Evolutionary conservation across 371 early-diverging fungal species (phyloP).

Genomic region (Lichtheimia corymbifera): DNA sequence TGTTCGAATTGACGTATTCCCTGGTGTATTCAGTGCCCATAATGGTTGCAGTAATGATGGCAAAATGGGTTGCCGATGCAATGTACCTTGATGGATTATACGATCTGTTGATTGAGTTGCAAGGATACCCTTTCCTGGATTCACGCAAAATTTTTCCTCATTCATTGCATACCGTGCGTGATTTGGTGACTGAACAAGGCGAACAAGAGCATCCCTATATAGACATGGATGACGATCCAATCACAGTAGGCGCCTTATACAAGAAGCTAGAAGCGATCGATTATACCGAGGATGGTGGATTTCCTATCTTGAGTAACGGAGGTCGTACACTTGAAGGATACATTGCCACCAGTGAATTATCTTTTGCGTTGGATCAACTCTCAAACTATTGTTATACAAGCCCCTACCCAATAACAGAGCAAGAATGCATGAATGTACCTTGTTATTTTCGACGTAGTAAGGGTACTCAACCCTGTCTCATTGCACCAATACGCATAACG

Average conservation of each 20-base stretch:
- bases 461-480: neutral
- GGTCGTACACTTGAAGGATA: conserved; percentile 78
- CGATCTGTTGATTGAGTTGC: conserved; percentile 76
- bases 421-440: conserved; percentile 28
- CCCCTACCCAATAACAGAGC: conserved; percentile 33
- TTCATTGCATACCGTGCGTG: conserved; percentile 47
- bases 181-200: conserved; percentile 34
- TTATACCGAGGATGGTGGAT: conserved; percentile 72
- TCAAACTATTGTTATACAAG: conserved; percentile 24
- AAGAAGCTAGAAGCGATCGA: conserved; percentile 55
- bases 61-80: conserved; percentile 88
- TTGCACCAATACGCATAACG: neutral
- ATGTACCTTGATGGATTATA: conserved; percentile 78
- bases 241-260: conserved; percentile 57
- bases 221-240: conserved; percentile 36
- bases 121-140: conserved; percentile 86
- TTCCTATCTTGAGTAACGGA: conserved; percentile 74
- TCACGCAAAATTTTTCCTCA: conserved; percentile 75
- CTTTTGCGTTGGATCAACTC: conserved; percentile 66
- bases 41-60: conserved; percentile 82
- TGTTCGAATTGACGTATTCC: conserved; percentile 95
- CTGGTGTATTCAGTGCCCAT: conserved; percentile 82
- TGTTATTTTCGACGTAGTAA: conserved; percentile 22
- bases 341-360: conserved; percentile 82
- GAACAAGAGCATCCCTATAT: conserved; percentile 56